These are phyloP conservation scores for Neofusicoccum kwambonambiense DNA, from an alignment of 2,329 filamentous ascomycete species.

Conservation along the genomic window DNA sequence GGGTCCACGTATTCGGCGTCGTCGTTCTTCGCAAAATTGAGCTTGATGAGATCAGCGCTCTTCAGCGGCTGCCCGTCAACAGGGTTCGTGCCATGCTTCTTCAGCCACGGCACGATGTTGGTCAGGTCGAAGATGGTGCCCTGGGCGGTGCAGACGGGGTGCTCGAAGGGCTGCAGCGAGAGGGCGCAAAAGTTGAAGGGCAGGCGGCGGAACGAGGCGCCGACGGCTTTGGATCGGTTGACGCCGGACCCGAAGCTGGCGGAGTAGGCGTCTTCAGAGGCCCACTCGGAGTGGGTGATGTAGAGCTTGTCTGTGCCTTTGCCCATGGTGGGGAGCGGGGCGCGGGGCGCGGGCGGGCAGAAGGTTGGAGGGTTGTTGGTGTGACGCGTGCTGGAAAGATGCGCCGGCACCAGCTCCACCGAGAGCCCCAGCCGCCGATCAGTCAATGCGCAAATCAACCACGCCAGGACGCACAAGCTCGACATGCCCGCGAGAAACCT, in stretches of 20 bases:
- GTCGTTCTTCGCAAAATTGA: slow-evolving; percentile 90
- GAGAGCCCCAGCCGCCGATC: slow-evolving; percentile 1
- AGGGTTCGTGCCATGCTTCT: slow-evolving; percentile 90
- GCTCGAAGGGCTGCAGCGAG: slow-evolving; percentile 89
- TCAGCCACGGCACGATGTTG: slow-evolving; percentile 90
- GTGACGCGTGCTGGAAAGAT: neutral
- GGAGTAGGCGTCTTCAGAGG: slow-evolving; percentile 82
- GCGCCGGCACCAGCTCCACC: neutral
- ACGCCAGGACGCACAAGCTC: neutral
- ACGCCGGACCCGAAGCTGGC: slow-evolving; percentile 71
- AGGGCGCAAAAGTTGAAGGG: slow-evolving; percentile 98
- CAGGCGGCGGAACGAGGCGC: slow-evolving; percentile 76
- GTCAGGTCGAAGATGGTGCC: slow-evolving; percentile 95
- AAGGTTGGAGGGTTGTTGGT: neutral
- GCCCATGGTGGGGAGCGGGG: slow-evolving; percentile 28
- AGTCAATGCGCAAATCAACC: neutral
- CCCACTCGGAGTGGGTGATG: slow-evolving; percentile 98
- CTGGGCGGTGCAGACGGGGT: slow-evolving; percentile 84
- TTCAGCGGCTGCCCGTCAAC: slow-evolving; percentile 78
- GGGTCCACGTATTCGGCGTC: slow-evolving; percentile 91
- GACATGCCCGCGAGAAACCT: too few species aligned
- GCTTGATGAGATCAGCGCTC: slow-evolving; percentile 79
- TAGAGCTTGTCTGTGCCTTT: slow-evolving; percentile 45
- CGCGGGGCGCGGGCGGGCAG: neutral
- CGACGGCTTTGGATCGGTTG: slow-evolving; percentile 54